A percentile compares a stretch with the other conserved stretches of the same genome.
phyloP scores from a whole-genome alignment of 495 filamentous ascomycete species.

The Hyaloscypha bicolor region DNA sequence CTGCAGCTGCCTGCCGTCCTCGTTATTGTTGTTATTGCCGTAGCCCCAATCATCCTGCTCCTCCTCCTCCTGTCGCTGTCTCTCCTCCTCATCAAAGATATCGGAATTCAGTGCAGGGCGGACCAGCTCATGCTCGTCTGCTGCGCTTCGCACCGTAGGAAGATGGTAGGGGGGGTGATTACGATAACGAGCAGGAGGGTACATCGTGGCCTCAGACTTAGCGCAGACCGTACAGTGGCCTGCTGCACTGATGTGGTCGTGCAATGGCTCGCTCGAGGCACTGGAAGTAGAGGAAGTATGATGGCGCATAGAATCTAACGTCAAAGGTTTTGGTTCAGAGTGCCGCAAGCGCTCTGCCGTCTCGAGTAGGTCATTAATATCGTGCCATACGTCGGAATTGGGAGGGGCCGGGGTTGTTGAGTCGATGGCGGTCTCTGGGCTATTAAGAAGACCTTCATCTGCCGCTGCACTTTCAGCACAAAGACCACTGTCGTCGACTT shows the following conservation, averaged over 20 bases:
- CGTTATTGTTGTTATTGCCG: too few relatives aligned
- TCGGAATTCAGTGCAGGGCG: conserved; percentile 15
- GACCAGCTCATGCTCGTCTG: conserved; percentile 16
- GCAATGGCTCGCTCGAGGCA: conserved; percentile 23
- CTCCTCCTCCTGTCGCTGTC: neutral
- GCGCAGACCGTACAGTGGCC: conserved; percentile 16
- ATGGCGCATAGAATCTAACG: conserved; percentile 13
- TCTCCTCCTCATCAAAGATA: conserved; percentile 10
- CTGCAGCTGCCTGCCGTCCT: conserved; percentile 11
- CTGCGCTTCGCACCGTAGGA: conserved; percentile 14
- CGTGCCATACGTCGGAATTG: conserved; percentile 19
- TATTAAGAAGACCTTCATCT: conserved; percentile 21
- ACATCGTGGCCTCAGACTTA: conserved; percentile 21
- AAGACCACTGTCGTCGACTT: conserved; percentile 19
- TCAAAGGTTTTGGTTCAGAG: conserved; percentile 18
- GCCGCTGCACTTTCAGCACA: conserved; percentile 12
- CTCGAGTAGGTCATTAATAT: conserved; percentile 28
- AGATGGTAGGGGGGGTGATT: conserved; percentile 11
- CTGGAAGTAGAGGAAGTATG: conserved; percentile 14
- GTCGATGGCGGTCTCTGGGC: conserved; percentile 16
- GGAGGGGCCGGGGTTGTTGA: conserved; percentile 20
- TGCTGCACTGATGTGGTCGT: conserved; percentile 23
- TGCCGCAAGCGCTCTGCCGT: conserved; percentile 18
- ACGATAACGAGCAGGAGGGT: conserved; percentile 5
- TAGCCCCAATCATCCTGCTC: too few relatives aligned